Conservation (phyloP, 2,329 filamentous ascomycete species). For the Monilinia aucupariae region DNA sequence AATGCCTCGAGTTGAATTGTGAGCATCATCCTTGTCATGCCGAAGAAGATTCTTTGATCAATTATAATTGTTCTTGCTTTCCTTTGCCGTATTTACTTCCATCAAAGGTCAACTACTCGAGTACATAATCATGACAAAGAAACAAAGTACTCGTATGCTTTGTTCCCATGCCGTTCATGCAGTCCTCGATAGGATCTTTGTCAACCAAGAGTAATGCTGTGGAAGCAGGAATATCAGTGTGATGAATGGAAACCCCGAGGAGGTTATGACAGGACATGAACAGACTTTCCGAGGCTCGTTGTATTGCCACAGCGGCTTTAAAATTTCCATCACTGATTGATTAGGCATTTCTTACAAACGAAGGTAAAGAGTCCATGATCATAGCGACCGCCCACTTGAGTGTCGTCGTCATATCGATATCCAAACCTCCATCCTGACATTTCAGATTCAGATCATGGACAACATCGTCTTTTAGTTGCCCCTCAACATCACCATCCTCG, state of each 20-base stretch:
- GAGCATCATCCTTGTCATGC: neutral
- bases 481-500: slow-evolving; percentile 57
- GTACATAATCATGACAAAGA: too few species aligned
- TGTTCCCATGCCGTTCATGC: neutral
- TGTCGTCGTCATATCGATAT: slow-evolving; percentile 55
- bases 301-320: neutral
- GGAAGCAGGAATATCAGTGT: too few species aligned
- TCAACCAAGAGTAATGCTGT: neutral
- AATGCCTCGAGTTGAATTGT: neutral
- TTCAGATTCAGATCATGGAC: slow-evolving; percentile 43
- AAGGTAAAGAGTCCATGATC: slow-evolving; percentile 44
- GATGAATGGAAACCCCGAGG: neutral
- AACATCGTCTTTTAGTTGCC: slow-evolving; percentile 44
- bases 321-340: too few species aligned
- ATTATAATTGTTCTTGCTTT: neutral
- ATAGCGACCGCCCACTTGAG: slow-evolving; percentile 64
- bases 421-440: slow-evolving; percentile 45
- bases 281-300: neutral
- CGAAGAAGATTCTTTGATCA: neutral
- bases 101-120: neutral
- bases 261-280: neutral
- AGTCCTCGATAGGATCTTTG: neutral
- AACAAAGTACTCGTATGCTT: too few species aligned
- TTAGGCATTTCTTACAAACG: neutral
- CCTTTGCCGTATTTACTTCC: neutral